Base-by-base conservation (phyloP, 306 rosid species). In the Pyrus bretschneideri region DNA sequence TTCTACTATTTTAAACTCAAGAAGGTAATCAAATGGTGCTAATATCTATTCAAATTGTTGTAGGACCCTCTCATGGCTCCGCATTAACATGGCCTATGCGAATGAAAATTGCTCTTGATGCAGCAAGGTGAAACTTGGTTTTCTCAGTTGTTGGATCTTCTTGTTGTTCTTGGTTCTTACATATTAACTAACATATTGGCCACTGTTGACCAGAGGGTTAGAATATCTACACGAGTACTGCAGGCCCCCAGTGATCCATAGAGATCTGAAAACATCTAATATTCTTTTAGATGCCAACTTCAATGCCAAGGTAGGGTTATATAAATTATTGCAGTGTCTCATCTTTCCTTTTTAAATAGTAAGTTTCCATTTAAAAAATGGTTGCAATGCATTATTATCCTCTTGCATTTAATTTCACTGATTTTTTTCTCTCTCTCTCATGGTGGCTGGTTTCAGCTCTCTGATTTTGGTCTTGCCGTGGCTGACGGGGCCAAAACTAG, bases 261-360 rank as follows among this genome's bases (percentile, higher is more conserved):
- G 97, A 85, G 99, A 95, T 83, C 89, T 95, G 89, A 95, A 95
- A 86, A 85, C 99, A 68, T 92, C 99, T 67, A 92, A 95, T 88
- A 88, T 95, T 81, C 99, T 95, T 75, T 86, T 95, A 76, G 99
- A 92, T 83, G 87, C 86, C 83, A 84, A 91, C 85, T 95, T 92
- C 89, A 92, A 92, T 76, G 97, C 99, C 76, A 95, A 95, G 92
- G 99, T 95, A 79, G 79, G 75, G 64, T 27, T 67, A 21, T 64
- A 22, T 70, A 46, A 73, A 72, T 57, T 30, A 45, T 77, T 72
- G 65, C 10, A 62, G 42, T 69, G 73, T 60, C 44, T 64, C 73
- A 70, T 46, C n/a, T 51, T 23, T 78, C 71, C 11, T 23, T 21
- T 35, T 61, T 27, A 25, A 73, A 23, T 69, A 61, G 46, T 38